Evolutionary conservation across 1,139 yeast species (phyloP), one percentile per base, ranked within the genome.

Genomic region (Pichia sp.): DNA sequence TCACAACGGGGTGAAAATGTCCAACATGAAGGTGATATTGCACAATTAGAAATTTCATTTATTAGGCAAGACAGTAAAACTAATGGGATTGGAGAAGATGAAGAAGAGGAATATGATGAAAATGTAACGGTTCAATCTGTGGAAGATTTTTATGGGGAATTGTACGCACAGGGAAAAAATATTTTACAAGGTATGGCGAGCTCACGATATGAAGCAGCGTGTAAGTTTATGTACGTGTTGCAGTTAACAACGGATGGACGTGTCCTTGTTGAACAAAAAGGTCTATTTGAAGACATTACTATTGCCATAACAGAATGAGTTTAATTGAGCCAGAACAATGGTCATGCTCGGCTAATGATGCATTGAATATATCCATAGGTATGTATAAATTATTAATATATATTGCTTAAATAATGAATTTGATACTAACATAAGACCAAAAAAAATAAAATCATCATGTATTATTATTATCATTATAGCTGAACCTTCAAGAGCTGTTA

Each of bases 321-420:
- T 20, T 28, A 10, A 32, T 39, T 5, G 58, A 57, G 30, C 78
- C 89, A 1, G 85, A 80, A 51, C 62, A 71, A 16, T 84, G 92
- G 92, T 81, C 87, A 0, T 58, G 65, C 5, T 78, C 84, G 12
- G 74, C 95, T 38, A 86, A 80, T 48, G 82, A 80, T 9, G 82
- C 80, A 0, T 62, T 85, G 24, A 70, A 72, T 41, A 58, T 87
- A 11, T 75, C 74, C 3, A 56, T 78, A 40, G 74, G 51, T 48
- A 33, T 23, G 49, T 46, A n/a, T n/a, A n/a, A n/a, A 32, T 11
- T 31, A 20, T 8, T 29, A 10, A 7, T 29, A 10, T 29, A 10
- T 12, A 7, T 29, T 29, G 6, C 30, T 29, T 29, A 7, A 10
- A 8, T 29, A 7, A 10, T 29, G 5, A 10, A 7, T 4, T 29